Evolutionary conservation across 2,329 filamentous ascomycete genomes (phyloP), one percentile per base, ranked within the genome.

Genomic region (Ilyonectria mors-panacis): DNA sequence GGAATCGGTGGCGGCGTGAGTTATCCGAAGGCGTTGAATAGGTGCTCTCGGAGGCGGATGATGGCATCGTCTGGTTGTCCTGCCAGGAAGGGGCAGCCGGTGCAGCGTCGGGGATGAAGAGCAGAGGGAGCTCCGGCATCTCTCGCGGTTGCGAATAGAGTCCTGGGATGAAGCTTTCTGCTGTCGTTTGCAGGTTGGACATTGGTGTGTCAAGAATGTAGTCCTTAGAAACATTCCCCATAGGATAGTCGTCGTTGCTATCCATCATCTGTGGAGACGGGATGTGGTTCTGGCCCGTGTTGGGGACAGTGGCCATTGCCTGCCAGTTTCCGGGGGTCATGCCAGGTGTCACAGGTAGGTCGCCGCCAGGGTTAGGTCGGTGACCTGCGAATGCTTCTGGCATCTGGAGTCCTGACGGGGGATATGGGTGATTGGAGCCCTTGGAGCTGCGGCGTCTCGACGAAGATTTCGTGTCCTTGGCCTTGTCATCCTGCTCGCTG

Each of bases 1-100:
- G 68, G 2, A 73, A 66, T 7, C 71, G 75, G n/a, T 76, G 69
- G 44, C 74, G 73, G 26, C 76, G 69, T 2, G 78, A 73, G 50
- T 76, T 78, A 15, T 84, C 83, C 7, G 84, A 83, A 19, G 84
- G 72, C 3, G 85, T 84, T 3, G 85, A 87, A 69, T 83, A 86
- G 26, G 78, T 79, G 75, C 85, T 86, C 50, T 83, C 83, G 8
- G 84, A 80, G n/a, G 82, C 78, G 13, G 85, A 85, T 4, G 84
- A 85, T 4, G 80, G 73, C 78, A 84, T 83, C 6, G 78, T 79
- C 9, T 85, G 80, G 55, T 73, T 76, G 30, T 85, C 84, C 37
- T 78, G 78, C 74, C 78, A 80, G 30, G 71, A 44, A 9, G 72
- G 48, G 21, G 65, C 67, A 37, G 77, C 60, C 3, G 74, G 56